These are phyloP conservation scores for Fusarium multiceps DNA, from an alignment of 2,329 filamentous ascomycete genomes.

Conservation along the genomic window DNA sequence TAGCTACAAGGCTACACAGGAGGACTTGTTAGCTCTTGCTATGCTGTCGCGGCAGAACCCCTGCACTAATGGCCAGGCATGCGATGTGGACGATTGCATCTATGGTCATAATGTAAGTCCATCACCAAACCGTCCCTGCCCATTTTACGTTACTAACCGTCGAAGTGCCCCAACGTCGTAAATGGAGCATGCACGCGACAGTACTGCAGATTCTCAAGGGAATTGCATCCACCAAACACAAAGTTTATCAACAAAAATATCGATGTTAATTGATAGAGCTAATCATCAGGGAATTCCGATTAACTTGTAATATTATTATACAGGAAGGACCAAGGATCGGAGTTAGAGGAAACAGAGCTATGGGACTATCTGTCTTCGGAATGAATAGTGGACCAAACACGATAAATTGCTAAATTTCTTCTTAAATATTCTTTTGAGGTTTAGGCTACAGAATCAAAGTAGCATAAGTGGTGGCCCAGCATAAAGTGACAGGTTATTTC, in stretches of 20 bases:
- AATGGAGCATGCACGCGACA: constrained; percentile 64
- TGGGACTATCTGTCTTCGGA: neutral
- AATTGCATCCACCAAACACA: constrained; percentile 68
- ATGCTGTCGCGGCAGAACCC: constrained; percentile 68
- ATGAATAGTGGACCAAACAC: neutral
- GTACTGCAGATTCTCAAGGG: constrained; percentile 65
- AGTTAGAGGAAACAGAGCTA: neutral
- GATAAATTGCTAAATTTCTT: neutral
- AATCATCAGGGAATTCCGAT: neutral
- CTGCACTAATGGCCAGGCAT: constrained; percentile 68
- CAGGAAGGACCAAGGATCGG: neutral
- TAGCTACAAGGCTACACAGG: constrained; percentile 62
- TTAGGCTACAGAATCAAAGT: neutral
- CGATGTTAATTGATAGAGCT: constrained; percentile 46
- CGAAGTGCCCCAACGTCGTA: constrained; percentile 64
- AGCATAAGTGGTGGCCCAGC: neutral
- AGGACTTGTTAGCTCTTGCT: constrained; percentile 67
- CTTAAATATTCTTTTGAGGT: neutral
- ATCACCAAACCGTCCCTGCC: neutral
- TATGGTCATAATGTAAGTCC: constrained; percentile 71
- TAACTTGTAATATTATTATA: neutral
- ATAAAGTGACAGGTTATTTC: neutral
- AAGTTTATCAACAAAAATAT: constrained; percentile 57
- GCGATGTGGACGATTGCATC: constrained; percentile 67
- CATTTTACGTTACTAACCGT: constrained; percentile 12